Evolutionary conservation across 2,329 filamentous ascomycete genomes (phyloP).

Genomic region (Penicillium brevicompactum): DNA sequence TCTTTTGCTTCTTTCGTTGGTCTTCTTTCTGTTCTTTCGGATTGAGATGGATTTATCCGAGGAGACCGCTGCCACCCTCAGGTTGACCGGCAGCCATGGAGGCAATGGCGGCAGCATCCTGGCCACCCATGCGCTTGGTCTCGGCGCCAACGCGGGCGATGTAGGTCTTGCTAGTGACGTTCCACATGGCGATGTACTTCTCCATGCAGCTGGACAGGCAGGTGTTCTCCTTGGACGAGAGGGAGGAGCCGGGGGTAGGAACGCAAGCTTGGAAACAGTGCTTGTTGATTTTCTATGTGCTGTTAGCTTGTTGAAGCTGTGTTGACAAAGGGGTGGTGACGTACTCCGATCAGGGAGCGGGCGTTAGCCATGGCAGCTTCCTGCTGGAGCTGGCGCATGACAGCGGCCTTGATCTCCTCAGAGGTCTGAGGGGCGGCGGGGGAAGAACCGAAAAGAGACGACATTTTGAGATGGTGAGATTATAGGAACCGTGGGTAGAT

Average conservation of each 20-base stretch:
- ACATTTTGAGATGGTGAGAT: slow-evolving; percentile 32
- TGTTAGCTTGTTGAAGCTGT: neutral
- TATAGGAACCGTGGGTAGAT: neutral
- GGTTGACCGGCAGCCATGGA: slow-evolving; percentile 17
- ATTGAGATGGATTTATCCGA: slow-evolving; percentile 5
- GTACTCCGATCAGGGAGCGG: slow-evolving; percentile 69
- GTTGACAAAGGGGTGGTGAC: slow-evolving; percentile 22
- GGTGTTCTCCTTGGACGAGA: slow-evolving; percentile 68
- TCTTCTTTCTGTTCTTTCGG: slow-evolving; percentile 1
- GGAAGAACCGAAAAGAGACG: slow-evolving; percentile 41
- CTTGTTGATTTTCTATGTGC: slow-evolving; percentile 71
- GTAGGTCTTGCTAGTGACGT: slow-evolving; percentile 70
- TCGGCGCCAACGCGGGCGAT: slow-evolving; percentile 60
- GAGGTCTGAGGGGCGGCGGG: slow-evolving; percentile 28
- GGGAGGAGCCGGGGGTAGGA: slow-evolving; percentile 64
- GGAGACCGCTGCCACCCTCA: slow-evolving; percentile 10
- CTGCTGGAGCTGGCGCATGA: slow-evolving; percentile 66
- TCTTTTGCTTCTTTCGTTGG: slow-evolving; percentile 11
- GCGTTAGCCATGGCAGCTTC: slow-evolving; percentile 71
- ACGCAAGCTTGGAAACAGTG: slow-evolving; percentile 80
- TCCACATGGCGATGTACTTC: slow-evolving; percentile 82
- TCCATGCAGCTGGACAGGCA: slow-evolving; percentile 80
- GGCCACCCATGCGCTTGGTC: slow-evolving; percentile 52
- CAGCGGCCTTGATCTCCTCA: slow-evolving; percentile 51
- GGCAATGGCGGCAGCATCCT: slow-evolving; percentile 25